Percentiles rank a stretch among this genome's conserved stretches.
These are phyloP conservation scores for Globisporangium lucens DNA, from an alignment of 352 stramenopile genomes.

Conservation along the genomic window DNA sequence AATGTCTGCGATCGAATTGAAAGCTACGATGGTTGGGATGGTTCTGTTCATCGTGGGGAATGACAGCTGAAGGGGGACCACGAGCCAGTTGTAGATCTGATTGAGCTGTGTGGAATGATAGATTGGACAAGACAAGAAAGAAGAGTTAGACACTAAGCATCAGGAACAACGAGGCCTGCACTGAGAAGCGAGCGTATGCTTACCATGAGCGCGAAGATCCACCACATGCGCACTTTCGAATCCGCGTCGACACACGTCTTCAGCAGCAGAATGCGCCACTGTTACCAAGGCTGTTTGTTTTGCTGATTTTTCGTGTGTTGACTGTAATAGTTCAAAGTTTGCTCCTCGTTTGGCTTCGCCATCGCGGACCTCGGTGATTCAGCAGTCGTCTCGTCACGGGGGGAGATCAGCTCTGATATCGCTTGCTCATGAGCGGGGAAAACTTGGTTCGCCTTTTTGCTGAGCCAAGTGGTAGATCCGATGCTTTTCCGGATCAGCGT, in stretches of 20 bases:
- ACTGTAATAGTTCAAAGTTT: conserved; percentile 7
- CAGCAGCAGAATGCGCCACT: conserved; percentile 20
- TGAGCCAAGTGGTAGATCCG: neutral
- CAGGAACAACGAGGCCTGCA: neutral
- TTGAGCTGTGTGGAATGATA: neutral
- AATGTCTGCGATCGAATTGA: conserved; percentile 31
- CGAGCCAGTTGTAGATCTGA: conserved; percentile 39
- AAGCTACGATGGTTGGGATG: conserved; percentile 14
- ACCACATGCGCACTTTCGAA: conserved; percentile 38
- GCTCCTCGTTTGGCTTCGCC: neutral
- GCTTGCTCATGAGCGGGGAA: neutral
- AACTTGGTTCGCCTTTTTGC: conserved; percentile 9
- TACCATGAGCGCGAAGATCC: conserved; percentile 35
- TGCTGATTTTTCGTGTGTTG: neutral
- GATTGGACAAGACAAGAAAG: neutral
- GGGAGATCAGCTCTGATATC: conserved; percentile 1
- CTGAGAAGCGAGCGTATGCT: neutral
- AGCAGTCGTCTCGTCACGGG: neutral
- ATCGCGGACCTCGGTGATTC: neutral
- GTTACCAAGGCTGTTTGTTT: neutral
- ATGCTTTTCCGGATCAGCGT: conserved; percentile 8
- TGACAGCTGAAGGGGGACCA: conserved; percentile 43
- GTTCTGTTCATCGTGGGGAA: conserved; percentile 29
- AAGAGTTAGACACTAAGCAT: neutral
- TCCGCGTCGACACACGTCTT: conserved; percentile 42